Percentiles rank a stretch among this genome's conserved stretches.
Conservation (phyloP, 768 basidiomycete genomes). For the Russula compacta region DNA sequence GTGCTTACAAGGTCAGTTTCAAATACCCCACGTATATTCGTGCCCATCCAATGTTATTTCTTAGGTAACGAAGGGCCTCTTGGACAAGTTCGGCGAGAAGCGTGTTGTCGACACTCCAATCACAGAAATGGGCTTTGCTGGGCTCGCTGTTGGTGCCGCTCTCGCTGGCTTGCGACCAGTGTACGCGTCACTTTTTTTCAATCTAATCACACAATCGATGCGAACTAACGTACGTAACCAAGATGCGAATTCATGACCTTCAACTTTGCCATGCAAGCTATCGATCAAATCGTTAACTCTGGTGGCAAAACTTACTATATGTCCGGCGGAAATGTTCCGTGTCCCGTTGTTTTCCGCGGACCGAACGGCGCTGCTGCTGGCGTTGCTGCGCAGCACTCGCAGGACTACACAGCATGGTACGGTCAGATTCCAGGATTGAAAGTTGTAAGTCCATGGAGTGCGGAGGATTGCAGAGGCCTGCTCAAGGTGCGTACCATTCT, state of each 20-base stretch:
- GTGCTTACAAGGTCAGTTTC: conserved; percentile 77
- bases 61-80: conserved; percentile 93
- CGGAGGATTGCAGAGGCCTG: conserved; percentile 98
- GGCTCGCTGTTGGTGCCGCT: conserved; percentile 90
- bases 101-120: conserved; percentile 96
- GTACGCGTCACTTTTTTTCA: conserved; percentile 34
- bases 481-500: conserved; percentile 57
- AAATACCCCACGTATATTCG: not conserved
- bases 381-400: conserved; percentile 95
- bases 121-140: conserved; percentile 98
- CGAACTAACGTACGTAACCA: conserved; percentile 9
- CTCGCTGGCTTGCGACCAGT: conserved; percentile 91
- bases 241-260: conserved; percentile 99
- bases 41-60: not conserved
- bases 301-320: conserved; percentile 99
- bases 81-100: conserved; percentile 99
- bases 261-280: conserved; percentile 99
- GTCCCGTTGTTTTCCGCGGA: conserved; percentile 98
- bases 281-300: conserved; percentile 99
- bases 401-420: conserved; percentile 96
- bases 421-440: conserved; percentile 91
- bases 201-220: conserved; percentile 9
- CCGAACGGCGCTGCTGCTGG: conserved; percentile 98
- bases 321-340: conserved; percentile 98
- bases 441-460: conserved; percentile 94